Base-by-base conservation (phyloP, 2,329 filamentous ascomycete genomes). In the Ceratocystis eucalypticola region DNA sequence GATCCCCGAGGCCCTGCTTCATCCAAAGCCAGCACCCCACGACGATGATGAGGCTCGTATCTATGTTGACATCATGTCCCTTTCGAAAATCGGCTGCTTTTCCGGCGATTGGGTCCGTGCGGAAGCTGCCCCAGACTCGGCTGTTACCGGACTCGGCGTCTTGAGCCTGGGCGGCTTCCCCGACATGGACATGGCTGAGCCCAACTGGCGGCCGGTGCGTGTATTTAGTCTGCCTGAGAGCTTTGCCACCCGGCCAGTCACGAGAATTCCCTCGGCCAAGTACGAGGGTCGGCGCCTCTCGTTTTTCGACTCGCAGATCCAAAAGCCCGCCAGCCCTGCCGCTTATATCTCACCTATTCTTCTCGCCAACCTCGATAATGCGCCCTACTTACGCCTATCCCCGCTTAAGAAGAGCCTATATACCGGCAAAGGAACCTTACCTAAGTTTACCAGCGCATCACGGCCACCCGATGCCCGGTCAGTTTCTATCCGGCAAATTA, bases 101-200 rank as follows among this genome's bases (percentile, higher is more conserved):
- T 97, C 93, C 0, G 94, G 94, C 37, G 94, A 99, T 73, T 99
- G 94, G 94, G 91, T 96, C 10, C 86, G 88, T 25, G 80, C 96
- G 10, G 91, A 96, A 76, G 81, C 84, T 5, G 83, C 89, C 0
- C 82, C 88, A 70, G 89, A 91, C 72, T 88, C 89, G 68, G 87
- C 83, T 25, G 77, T 79, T 17, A 88, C 84, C 74, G 88, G 80
- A 20, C 84, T 84, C 70, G 88, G 82, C 63, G 78, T 82, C 0
- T 88, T 86, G 77, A 86, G 86, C 1, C 78, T 91, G 2, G 85
- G 84, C 25, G 86, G 84, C 69, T 88, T 86, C 69, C 74, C 73
- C 1, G 72, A 75, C 62, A 63, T 68, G 45, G 80, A 85, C n/a
- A 77, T 82, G 2, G 85, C 88, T 59, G 78, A 83, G 45, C 73